These are phyloP conservation scores for Gossypium ekmanianum DNA, from an alignment of 345 rosid species.

Conservation along the genomic window DNA sequence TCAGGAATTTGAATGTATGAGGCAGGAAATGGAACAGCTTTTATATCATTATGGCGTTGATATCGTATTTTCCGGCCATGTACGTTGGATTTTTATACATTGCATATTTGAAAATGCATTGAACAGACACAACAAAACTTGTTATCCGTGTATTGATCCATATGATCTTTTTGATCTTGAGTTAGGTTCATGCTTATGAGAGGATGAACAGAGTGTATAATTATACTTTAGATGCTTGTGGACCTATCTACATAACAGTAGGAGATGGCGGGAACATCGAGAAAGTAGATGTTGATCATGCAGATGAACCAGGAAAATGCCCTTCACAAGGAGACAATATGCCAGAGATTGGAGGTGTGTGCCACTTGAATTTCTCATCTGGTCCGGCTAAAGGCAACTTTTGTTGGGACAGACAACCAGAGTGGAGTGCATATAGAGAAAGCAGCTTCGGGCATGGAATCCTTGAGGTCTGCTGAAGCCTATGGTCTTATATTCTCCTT, in stretches of 20 bases:
- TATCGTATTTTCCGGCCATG: slow-evolving; percentile 77
- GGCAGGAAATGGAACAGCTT: slow-evolving; percentile 82
- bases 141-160: background rate
- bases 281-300: slow-evolving; percentile 60
- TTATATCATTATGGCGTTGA: slow-evolving; percentile 64
- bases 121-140: background rate
- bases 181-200: slow-evolving; percentile 91
- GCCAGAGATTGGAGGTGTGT: slow-evolving; percentile 67
- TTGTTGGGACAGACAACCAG: slow-evolving; percentile 80
- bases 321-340: slow-evolving; percentile 59
- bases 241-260: slow-evolving; percentile 67
- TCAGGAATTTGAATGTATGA: slow-evolving; percentile 94
- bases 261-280: slow-evolving; percentile 95
- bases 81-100: slow-evolving; percentile 28
- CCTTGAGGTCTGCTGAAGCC: slow-evolving; percentile 53
- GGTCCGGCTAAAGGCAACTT: slow-evolving; percentile 81
- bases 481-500: slow-evolving; percentile 9
- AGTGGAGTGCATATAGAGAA: slow-evolving; percentile 84
- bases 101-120: background rate
- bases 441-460: slow-evolving; percentile 94
- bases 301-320: slow-evolving; percentile 75
- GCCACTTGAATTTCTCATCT: slow-evolving; percentile 59
- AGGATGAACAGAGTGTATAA: slow-evolving; percentile 73
- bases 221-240: slow-evolving; percentile 70
- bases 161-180: background rate